These are phyloP conservation scores for Buxus sempervirens DNA, from an alignment of 164 flowering plant genomes.

Conservation along the genomic window DNA sequence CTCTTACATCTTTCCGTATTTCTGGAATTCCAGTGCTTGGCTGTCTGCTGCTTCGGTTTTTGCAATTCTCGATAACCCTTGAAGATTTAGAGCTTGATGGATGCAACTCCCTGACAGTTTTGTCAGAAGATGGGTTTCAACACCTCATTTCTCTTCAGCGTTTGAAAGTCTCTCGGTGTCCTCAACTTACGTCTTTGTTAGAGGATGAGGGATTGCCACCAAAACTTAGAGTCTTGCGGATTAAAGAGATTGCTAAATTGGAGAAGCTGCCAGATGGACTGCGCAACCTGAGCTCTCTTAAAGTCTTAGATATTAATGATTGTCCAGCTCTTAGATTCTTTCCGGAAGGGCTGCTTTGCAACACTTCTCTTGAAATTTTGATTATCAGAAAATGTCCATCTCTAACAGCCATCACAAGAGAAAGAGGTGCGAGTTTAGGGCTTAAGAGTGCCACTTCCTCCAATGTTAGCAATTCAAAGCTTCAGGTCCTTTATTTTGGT, in stretches of 20 bases:
- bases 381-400: too few relatives aligned
- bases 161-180: slow-evolving; percentile 5
- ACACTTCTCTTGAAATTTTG: not conserved
- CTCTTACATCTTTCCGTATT: not conserved
- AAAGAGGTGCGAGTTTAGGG: too few relatives aligned
- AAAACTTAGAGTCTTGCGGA: not conserved
- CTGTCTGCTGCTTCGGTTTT: too few relatives aligned
- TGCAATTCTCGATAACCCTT: not conserved
- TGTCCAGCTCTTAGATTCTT: not conserved
- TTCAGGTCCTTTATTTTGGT: not conserved
- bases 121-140: slow-evolving; percentile 4
- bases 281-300: not conserved
- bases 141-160: slow-evolving; percentile 7
- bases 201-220: not conserved
- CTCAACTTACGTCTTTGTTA: slow-evolving; percentile 6
- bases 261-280: not conserved
- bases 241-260: not conserved
- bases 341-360: not conserved
- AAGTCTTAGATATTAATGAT: too few relatives aligned
- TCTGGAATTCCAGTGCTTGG: too few relatives aligned
- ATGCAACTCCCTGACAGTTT: slow-evolving; percentile 8
- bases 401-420: too few relatives aligned
- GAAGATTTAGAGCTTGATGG: slow-evolving; percentile 11
- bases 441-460: too few relatives aligned
- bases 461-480: not conserved